These are phyloP conservation scores for Phaeomoniella chlamydospora DNA, from an alignment of 2,329 filamentous ascomycete genomes.

Conservation along the genomic window DNA sequence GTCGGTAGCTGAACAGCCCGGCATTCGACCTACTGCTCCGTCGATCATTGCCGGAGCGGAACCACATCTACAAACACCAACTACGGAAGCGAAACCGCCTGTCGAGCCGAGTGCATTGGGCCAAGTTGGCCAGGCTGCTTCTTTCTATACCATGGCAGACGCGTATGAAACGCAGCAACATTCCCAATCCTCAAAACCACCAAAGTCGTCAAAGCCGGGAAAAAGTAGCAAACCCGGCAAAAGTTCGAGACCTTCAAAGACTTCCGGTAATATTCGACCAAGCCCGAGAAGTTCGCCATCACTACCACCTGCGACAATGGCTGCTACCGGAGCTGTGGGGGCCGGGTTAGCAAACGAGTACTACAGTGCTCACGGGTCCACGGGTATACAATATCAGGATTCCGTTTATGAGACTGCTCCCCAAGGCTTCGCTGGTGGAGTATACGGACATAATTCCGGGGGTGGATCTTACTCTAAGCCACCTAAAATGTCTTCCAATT, in stretches of 20 bases:
- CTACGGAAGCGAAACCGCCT: conserved; percentile 34
- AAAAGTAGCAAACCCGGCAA: conserved; percentile 8
- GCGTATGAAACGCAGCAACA: conserved; percentile 8
- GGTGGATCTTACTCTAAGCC: conserved; percentile 6
- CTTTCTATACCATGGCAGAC: conserved; percentile 31
- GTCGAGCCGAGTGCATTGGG: conserved; percentile 42
- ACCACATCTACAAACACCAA: conserved; percentile 41
- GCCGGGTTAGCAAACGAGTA: conserved; percentile 7
- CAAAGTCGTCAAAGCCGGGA: background rate
- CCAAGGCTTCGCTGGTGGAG: conserved; percentile 5
- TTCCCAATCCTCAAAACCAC: conserved; percentile 19
- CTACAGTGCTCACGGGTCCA: background rate
- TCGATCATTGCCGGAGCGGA: conserved; percentile 36
- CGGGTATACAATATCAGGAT: conserved; percentile 2
- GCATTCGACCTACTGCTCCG: conserved; percentile 38
- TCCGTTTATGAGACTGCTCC: conserved; percentile 5
- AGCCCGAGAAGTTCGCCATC: background rate
- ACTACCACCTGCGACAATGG: background rate
- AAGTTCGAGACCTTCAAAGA: conserved; percentile 17
- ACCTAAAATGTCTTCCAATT: conserved; percentile 28
- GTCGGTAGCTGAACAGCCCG: conserved; percentile 44
- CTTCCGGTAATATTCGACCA: background rate
- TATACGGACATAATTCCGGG: conserved; percentile 2
- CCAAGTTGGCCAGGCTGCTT: conserved; percentile 37
- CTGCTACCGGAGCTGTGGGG: conserved; percentile 2